These are phyloP conservation scores for Lodderomyces margitis DNA, from an alignment of 1,139 yeast species.

Conservation along the genomic window DNA sequence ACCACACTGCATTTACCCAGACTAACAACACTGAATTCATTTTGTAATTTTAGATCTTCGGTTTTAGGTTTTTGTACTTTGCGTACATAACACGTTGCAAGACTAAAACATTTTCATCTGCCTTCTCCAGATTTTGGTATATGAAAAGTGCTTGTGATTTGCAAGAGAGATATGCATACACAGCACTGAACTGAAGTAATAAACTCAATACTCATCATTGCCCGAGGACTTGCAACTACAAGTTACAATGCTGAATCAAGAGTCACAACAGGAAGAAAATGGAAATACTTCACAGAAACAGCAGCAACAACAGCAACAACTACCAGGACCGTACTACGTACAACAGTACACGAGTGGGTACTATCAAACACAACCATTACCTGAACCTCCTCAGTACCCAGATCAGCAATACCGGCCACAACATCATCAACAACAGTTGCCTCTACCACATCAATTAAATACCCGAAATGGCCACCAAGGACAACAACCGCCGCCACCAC, in stretches of 20 bases:
- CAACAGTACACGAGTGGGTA: constrained; percentile 8
- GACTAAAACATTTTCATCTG: too few relatives aligned
- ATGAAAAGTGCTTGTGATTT: too few relatives aligned
- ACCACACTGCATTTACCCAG: too few relatives aligned
- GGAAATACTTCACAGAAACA: constrained; percentile 1
- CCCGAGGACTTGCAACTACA: too few relatives aligned
- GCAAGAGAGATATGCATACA: too few relatives aligned
- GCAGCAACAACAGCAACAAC: constrained; percentile 12
- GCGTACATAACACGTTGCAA: too few relatives aligned
- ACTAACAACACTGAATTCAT: too few relatives aligned
- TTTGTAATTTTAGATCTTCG: too few relatives aligned
- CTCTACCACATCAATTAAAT: constrained; percentile 3
- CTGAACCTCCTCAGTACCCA: constrained; percentile 5
- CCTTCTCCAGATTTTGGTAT: too few relatives aligned
- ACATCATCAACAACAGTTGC: constrained; percentile 6
- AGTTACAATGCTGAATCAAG: constrained; percentile 5
- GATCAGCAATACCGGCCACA: constrained; percentile 6
- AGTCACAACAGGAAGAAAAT: background rate
- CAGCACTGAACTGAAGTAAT: too few relatives aligned
- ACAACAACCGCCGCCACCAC: constrained; percentile 4
- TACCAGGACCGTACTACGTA: constrained; percentile 4
- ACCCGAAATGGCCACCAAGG: constrained; percentile 9
- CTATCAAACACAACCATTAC: background rate
- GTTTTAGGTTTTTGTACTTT: too few relatives aligned
- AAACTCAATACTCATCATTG: too few relatives aligned